Evolutionary conservation across 2,329 filamentous ascomycete species (phyloP).

Genomic region (Onygenales sp.): DNA sequence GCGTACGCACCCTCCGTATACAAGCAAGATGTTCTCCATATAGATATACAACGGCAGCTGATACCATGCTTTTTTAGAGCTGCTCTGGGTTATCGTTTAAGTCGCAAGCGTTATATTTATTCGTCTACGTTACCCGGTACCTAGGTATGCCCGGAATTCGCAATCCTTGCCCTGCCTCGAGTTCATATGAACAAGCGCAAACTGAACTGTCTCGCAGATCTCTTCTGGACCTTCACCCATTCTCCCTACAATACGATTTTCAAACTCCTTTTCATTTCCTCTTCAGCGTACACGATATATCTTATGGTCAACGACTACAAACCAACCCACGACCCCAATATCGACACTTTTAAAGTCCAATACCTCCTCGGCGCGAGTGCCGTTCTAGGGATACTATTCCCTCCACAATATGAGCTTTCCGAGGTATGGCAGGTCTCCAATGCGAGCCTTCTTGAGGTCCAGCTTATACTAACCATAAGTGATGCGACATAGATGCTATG

Average conservation of each 20-base stretch:
- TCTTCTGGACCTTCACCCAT: conserved; percentile 73
- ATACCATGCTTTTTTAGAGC: conserved; percentile 43
- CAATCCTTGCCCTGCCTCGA: too few species aligned
- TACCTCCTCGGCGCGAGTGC: conserved; percentile 79
- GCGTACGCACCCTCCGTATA: conserved; percentile 44
- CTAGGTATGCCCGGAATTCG: conserved; percentile 48
- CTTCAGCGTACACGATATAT: conserved; percentile 90
- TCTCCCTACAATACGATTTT: conserved; percentile 89
- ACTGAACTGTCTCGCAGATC: conserved; percentile 45
- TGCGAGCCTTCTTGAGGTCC: not conserved
- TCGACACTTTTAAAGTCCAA: conserved; percentile 95
- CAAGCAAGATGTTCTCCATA: not conserved
- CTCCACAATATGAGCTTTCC: conserved; percentile 69
- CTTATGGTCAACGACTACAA: conserved; percentile 97
- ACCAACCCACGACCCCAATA: conserved; percentile 91
- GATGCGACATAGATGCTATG: conserved; percentile 62
- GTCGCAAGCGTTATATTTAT: conserved; percentile 86
- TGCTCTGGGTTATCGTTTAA: conserved; percentile 98
- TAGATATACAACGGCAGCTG: conserved; percentile 28
- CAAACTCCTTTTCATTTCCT: conserved; percentile 88
- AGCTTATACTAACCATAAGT: not conserved
- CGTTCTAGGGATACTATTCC: conserved; percentile 69
- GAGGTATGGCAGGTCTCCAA: conserved; percentile 40
- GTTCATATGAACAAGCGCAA: not conserved
- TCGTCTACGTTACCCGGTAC: conserved; percentile 91